Evolutionary conservation across 2,329 filamentous ascomycete species (phyloP), one percentile per base, ranked within the genome.

Genomic region (Paracoccidioides brasiliensis): DNA sequence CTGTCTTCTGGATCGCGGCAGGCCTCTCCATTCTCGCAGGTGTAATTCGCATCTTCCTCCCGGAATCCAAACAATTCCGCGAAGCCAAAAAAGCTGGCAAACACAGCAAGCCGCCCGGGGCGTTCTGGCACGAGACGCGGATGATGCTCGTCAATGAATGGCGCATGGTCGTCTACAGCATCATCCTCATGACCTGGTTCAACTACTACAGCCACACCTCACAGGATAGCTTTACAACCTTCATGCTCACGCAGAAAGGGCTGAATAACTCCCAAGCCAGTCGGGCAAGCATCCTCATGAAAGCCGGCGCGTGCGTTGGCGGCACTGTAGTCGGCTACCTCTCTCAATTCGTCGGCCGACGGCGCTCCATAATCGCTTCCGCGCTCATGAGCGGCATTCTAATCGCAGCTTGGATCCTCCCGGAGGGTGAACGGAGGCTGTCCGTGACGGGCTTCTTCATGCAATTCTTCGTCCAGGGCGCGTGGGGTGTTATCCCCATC

Each of bases 1-100:
- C 88, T 0, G 76, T 95, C 0, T 95, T 84, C 75, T 95, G 90
- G 90, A 95, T 95, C 68, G 89, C 84, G 12, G 88, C 89, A 3
- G 80, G 85, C 41, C 87, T 88, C 0, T 90, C 90, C 0, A 78
- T 90, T 1, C 69, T 95, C 35, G 85, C 95, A 69, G 95, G 95
- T 65, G 64, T 82, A 54, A 89, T 87, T 76, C 85, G 90, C 37
- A 73, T 93, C 30, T 82, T 80, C 67, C 78, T 95, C 1, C 86
- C 88, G 5, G 90, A 95, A 73, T 95, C 90, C 0, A 76, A 83
- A 62, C 84, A 89, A 62, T 90, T 90, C 73, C 74, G 84, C 50
- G 84, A 86, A 59, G 82, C 83, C 56, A 85, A 82, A 65, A 80
- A 78, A 59, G 72, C 73, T 1, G 81, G 81, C 14, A 78, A 81